Percentiles rank a stretch among this genome's conserved stretches.
phyloP scores from a whole-genome alignment of 805 yeast species.

The Saccharomycopsis synnaedendra region DNA sequence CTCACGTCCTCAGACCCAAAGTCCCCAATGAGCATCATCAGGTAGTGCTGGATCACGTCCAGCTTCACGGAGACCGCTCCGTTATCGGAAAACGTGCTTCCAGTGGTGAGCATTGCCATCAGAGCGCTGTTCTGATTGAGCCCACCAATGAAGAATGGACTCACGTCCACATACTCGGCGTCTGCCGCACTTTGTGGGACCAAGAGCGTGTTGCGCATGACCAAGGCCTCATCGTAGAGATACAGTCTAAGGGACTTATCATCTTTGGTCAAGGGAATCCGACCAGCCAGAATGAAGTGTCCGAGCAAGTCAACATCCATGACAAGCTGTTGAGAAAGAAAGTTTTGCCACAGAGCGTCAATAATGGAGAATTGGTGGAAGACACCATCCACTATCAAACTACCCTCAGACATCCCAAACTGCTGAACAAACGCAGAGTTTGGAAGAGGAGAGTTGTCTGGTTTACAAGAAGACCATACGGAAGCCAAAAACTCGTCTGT shows the following conservation, averaged over 20 bases:
- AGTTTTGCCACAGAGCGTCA: constrained; percentile 35
- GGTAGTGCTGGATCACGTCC: no score
- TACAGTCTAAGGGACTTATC: constrained; percentile 26
- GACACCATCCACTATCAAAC: constrained; percentile 65
- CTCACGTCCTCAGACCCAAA: constrained; percentile 28
- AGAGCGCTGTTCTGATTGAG: no score
- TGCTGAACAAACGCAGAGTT: constrained; percentile 23
- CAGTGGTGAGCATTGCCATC: no score
- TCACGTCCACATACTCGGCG: constrained; percentile 23
- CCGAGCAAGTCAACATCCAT: constrained; percentile 34
- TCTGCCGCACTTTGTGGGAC: constrained; percentile 34
- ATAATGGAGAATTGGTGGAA: constrained; percentile 37
- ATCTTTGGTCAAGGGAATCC: constrained; percentile 21
- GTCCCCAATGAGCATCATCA: constrained; percentile 43
- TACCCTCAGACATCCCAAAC: constrained; percentile 35
- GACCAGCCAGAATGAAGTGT: constrained; percentile 19
- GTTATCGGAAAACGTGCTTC: background rate
- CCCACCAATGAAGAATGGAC: constrained; percentile 1
- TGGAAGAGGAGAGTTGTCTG: constrained; percentile 6
- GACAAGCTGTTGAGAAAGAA: constrained; percentile 39
- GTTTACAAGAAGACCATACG: constrained; percentile 1
- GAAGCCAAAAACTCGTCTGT: constrained; percentile 2
- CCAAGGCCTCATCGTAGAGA: constrained; percentile 31
- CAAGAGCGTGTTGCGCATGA: constrained; percentile 36
- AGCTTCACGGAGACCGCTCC: background rate